These are phyloP conservation scores for Arthrobotrys iridis DNA, from an alignment of 2,329 filamentous ascomycete genomes.

Conservation along the genomic window DNA sequence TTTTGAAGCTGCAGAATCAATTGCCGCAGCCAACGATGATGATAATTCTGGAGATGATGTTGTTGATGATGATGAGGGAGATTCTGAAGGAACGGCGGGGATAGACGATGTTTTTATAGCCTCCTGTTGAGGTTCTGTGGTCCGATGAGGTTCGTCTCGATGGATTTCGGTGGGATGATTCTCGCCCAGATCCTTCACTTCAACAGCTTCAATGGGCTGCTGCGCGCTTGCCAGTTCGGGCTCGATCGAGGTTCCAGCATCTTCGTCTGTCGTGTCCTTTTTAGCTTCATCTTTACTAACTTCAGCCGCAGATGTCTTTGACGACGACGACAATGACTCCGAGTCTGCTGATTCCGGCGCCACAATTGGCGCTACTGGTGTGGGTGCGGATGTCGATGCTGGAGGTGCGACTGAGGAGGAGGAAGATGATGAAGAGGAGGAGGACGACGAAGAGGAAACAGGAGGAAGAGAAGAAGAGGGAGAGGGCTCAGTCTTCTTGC, in stretches of 20 bases:
- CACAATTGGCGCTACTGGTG: neutral
- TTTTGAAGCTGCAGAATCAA: neutral
- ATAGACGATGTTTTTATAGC: slow-evolving; percentile 31
- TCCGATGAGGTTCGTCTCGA: no score
- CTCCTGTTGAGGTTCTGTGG: neutral
- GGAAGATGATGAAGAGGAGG: neutral
- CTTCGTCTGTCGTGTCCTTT: slow-evolving; percentile 14
- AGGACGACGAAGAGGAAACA: neutral
- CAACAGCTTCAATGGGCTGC: no score
- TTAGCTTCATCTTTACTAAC: neutral
- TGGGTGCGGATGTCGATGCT: neutral
- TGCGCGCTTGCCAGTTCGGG: slow-evolving; percentile 20
- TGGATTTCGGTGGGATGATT: no score
- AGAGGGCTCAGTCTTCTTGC: slow-evolving; percentile 26
- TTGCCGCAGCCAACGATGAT: neutral
- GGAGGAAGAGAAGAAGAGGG: no score
- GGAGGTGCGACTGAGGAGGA: neutral
- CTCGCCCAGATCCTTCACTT: slow-evolving; percentile 35
- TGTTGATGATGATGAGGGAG: neutral
- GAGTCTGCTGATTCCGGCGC: neutral
- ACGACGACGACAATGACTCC: neutral
- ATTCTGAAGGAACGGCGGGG: neutral
- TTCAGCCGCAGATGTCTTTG: slow-evolving; percentile 7
- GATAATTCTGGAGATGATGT: neutral
- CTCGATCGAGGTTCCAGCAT: slow-evolving; percentile 17